phyloP scores from a whole-genome alignment of 768 basidiomycete species.

The Trametes gibbosa region DNA sequence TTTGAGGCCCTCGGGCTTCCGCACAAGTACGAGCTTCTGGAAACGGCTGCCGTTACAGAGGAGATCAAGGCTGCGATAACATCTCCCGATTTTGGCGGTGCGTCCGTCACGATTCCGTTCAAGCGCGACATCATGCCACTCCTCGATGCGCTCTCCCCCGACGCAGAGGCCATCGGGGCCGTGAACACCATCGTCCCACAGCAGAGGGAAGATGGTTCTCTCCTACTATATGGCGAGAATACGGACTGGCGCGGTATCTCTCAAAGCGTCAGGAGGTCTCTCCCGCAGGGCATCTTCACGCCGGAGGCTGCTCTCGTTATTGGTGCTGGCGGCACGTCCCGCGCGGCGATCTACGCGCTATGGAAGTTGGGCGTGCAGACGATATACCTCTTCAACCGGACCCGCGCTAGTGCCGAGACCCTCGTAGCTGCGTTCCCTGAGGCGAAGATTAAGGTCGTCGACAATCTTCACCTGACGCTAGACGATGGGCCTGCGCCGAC shows the following conservation, averaged over 20 bases:
- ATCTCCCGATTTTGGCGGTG: constrained; percentile 83
- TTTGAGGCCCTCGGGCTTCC: constrained; percentile 82
- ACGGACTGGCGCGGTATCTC: constrained; percentile 94
- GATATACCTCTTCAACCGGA: constrained; percentile 90
- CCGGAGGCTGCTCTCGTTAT: constrained; percentile 73
- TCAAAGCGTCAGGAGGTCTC: constrained; percentile 45
- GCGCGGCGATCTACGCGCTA: constrained; percentile 91
- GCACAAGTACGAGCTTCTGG: constrained; percentile 74
- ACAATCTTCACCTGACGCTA: constrained; percentile 55
- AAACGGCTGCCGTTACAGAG: constrained; percentile 65
- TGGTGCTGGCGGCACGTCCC: constrained; percentile 92
- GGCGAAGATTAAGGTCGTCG: constrained; percentile 57
- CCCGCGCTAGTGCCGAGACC: constrained; percentile 64
- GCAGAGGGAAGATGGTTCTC: constrained; percentile 38
- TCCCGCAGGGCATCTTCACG: constrained; percentile 35
- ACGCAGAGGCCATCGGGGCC: constrained; percentile 86
- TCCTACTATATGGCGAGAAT: constrained; percentile 83
- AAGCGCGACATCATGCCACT: constrained; percentile 88
- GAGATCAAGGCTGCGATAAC: constrained; percentile 62
- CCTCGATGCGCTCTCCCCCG: constrained; percentile 74
- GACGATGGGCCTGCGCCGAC: constrained; percentile 46
- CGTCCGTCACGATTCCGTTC: constrained; percentile 94
- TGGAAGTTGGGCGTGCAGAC: constrained; percentile 60
- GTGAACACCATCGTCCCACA: constrained; percentile 87
- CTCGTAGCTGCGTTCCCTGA: constrained; percentile 68